Base-by-base conservation (phyloP, 163 green algal genomes). In the Chlamydomonas reinhardtii region DNA sequence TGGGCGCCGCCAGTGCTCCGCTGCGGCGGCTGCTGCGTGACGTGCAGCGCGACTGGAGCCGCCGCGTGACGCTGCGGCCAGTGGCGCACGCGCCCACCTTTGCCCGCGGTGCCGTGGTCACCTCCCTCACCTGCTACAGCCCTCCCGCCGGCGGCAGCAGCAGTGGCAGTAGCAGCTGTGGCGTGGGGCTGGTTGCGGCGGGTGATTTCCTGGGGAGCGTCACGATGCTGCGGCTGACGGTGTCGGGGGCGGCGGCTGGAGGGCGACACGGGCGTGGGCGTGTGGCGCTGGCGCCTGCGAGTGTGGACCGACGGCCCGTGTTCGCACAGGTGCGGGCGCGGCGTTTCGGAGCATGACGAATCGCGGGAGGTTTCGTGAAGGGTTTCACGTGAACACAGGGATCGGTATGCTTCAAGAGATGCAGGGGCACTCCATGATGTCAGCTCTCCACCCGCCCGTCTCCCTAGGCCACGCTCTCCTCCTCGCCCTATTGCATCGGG, bases 271-370 rank as follows among this genome's bases (percentile, higher is more conserved):
- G 61, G 61, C 66, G 32, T n/a, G 43, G 72, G 43, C 43, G 72
- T 8, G 82, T 77, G 61, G 82, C 39, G 71, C 82, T 87, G 31
- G 52, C 70, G 15, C 24, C 71, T 9, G n/a, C 29, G 1, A 73
- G 59, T 5, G 22, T 77, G 52, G 82, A 87, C 82, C 35, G 82
- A 11, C 72, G 59, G 29, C 72, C 82, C 61, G 59, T 87, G 17
- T 87, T 64, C 37, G 82, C 61, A 20, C 82, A 87, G 82, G 82
- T 87, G 82, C 8, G 81, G 16, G n/a, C n/a, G n/a, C n/a, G n/a
- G n/a, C n/a, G n/a, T n/a, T n/a, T n/a, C 17, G 43, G 8, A 54
- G 43, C 6, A 16, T 54, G 43, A 54, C 43, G 43, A 11, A 54
- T 16, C 8, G 43, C 43, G 11, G 43, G 43, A n/a, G n/a, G n/a